phyloP scores from a whole-genome alignment of 2,329 filamentous ascomycete genomes.

The Cytospora chrysosperma region DNA sequence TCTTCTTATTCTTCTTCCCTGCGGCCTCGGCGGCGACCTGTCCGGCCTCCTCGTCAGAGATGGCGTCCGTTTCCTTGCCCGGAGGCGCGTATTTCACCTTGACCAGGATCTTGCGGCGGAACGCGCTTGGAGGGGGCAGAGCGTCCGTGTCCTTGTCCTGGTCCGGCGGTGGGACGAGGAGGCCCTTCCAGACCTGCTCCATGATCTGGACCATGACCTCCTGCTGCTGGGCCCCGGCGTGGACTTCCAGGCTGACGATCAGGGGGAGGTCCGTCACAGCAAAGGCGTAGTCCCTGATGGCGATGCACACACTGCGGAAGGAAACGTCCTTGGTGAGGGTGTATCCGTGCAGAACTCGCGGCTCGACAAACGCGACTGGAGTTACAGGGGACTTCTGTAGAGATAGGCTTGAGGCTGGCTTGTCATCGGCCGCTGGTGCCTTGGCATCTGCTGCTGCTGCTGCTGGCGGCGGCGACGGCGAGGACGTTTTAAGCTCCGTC shows the following conservation, averaged over 20 bases:
- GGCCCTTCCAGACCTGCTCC: conserved; percentile 74
- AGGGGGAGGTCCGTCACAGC: conserved; percentile 72
- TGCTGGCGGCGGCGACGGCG: not conserved
- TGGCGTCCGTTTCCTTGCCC: conserved; percentile 30
- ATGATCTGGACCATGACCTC: conserved; percentile 91
- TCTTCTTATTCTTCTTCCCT: conserved; percentile 39
- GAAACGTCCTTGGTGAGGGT: conserved; percentile 86
- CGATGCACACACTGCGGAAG: conserved; percentile 81
- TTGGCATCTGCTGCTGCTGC: not conserved
- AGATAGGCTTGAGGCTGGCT: conserved; percentile 11
- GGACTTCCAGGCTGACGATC: conserved; percentile 93
- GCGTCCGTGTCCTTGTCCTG: conserved; percentile 46
- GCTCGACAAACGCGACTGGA: conserved; percentile 53
- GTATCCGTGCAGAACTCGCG: conserved; percentile 81
- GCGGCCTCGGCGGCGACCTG: conserved; percentile 45
- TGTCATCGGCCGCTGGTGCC: not conserved
- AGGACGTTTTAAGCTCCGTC: conserved; percentile 22
- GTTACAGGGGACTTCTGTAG: conserved; percentile 23
- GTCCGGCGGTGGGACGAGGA: conserved; percentile 60
- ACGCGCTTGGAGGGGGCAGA: conserved; percentile 66
- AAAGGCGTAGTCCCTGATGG: conserved; percentile 80
- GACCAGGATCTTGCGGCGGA: conserved; percentile 78
- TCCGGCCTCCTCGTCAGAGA: conserved; percentile 32
- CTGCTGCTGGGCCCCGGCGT: conserved; percentile 79
- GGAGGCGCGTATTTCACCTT: conserved; percentile 72